Percentiles rank a stretch among this genome's conserved stretches.
phyloP scores from a whole-genome alignment of 2,329 filamentous ascomycete species.

The Coniochaeta prunicola region DNA sequence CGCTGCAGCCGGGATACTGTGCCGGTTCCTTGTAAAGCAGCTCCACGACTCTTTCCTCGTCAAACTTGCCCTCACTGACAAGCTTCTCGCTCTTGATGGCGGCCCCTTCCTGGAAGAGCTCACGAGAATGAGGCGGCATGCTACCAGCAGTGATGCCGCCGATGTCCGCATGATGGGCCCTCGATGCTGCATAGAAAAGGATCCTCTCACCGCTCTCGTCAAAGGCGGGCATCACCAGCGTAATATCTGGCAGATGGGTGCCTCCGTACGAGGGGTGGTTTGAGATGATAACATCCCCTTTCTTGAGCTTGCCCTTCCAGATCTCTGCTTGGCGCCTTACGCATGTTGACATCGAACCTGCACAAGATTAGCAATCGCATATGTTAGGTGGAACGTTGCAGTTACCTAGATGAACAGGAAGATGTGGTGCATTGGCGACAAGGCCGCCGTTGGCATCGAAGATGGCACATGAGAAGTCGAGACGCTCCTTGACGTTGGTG shows the following conservation, averaged over 20 bases:
- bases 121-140: constrained; percentile 70
- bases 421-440: constrained; percentile 73
- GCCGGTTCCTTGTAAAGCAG: constrained; percentile 68
- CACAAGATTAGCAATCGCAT: neutral
- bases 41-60: constrained; percentile 68
- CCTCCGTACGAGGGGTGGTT: constrained; percentile 82
- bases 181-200: constrained; percentile 73
- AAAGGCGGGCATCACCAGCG: constrained; percentile 73
- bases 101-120: constrained; percentile 58
- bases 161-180: constrained; percentile 79
- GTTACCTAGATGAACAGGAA: constrained; percentile 66
- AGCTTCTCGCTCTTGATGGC: constrained; percentile 62
- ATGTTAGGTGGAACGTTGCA: neutral
- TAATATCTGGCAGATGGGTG: constrained; percentile 79
- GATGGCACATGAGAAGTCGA: constrained; percentile 77
- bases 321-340: constrained; percentile 72
- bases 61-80: constrained; percentile 69
- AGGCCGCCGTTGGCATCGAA: constrained; percentile 71
- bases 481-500: constrained; percentile 73
- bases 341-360: constrained; percentile 73
- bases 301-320: constrained; percentile 71
- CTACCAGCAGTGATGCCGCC: constrained; percentile 75
- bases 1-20: constrained; percentile 66
- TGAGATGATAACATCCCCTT: constrained; percentile 74
- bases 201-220: constrained; percentile 58